Conservation (phyloP, 129 eudicot species). For the Flaveria ramosissima region DNA sequence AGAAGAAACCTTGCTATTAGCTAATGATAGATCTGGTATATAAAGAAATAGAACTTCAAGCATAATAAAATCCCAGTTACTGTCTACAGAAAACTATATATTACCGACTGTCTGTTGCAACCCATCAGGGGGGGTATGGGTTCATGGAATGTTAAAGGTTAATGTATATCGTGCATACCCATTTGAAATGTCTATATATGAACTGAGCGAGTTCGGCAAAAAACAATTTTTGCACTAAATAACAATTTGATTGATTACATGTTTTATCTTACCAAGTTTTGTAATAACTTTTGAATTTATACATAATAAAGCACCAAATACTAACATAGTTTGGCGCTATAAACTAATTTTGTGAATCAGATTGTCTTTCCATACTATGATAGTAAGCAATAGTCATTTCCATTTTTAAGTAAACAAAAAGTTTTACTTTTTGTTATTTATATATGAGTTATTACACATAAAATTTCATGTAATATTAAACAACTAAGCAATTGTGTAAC, state of each 20-base stretch:
- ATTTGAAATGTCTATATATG: no score
- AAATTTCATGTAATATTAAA: background rate
- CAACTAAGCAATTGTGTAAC: background rate
- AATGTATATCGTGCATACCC: no score
- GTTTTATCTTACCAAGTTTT: background rate
- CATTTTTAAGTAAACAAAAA: background rate
- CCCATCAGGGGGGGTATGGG: no score
- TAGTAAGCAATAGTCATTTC: slow-evolving; percentile 4
- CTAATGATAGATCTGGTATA: background rate
- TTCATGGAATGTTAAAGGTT: no score
- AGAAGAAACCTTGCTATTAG: slow-evolving; percentile 11
- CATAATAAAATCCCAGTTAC: background rate
- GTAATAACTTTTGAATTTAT: background rate
- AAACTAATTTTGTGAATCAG: background rate
- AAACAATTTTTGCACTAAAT: no score
- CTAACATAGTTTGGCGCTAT: background rate
- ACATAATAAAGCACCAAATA: slow-evolving; percentile 4
- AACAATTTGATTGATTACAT: no score
- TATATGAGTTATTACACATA: background rate
- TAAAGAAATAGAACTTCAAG: slow-evolving; percentile 8
- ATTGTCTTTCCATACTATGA: slow-evolving; percentile 13
- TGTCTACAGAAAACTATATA: background rate
- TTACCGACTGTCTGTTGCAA: background rate
- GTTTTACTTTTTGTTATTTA: background rate
- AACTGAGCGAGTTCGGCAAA: no score